Base-by-base conservation (phyloP, 148 eudicot genomes). In the Camellia sinensis region DNA sequence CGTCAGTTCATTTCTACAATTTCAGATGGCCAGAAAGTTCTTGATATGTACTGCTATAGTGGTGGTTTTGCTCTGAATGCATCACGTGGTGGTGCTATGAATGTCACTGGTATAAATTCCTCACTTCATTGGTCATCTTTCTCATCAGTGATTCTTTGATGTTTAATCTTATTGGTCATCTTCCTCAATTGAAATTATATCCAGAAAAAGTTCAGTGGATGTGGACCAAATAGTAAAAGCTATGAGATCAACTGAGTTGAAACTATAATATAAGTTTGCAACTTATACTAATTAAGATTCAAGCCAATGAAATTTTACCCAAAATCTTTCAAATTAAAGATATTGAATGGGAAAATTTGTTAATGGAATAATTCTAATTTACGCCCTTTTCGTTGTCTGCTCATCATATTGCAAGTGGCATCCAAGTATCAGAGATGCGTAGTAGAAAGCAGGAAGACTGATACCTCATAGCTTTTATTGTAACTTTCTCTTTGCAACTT, bases 21-120 rank as follows among this genome's bases (percentile, higher is more conserved):
- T 78, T 81, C 94, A 57, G 74, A 85, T 74, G 94, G 92, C 76
- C 92, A 80, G 83, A 88, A 79, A 79, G 92, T 95, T 65, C 97
- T 95, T 77, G 98, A 95, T 83, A 76, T 95, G 72, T 95, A 91
- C 86, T 93, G 98, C 83, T 95, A 95, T 82, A 95, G 91, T 78
- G 98, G 97, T 75, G 98, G 98, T 71, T 95, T 95, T 89, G 87
- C 98, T 71, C 87, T 95, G 53, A 95, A 89, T 83, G 97, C 98
- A 73, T 92, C 92, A 53, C 66, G n/a, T 57, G 93, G 94, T 76
- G 94, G 92, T 80, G 98, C 97, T 87, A 69, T 67, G 52, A 86
- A 82, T 87, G 96, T 95, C 74, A 93, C 89, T 80, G 98, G 98
- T 95, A 89, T 43, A 6, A 48, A 40, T 65, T 59, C 53, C 21